Base-by-base conservation (phyloP, 805 yeast species). In the Yamadazyma laniorum region DNA sequence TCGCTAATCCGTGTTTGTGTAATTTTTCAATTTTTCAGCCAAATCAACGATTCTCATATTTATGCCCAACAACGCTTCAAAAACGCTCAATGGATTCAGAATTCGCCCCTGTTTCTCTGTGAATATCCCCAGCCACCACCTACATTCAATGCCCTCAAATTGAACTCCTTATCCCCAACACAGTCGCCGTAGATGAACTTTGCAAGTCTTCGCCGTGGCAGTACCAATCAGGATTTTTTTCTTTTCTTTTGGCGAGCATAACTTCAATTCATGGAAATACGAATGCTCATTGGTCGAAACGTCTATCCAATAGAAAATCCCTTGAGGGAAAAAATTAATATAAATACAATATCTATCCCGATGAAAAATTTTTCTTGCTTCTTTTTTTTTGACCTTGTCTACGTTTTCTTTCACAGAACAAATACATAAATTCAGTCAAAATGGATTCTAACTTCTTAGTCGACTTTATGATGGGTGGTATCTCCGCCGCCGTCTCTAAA, bases 401-500 rank as follows among this genome's bases (percentile, higher is more conserved):
- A 40, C 26, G 25, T 37, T 36, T 33, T 31, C 32, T 41, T 38
- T 35, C 33, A 32, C 12, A 38, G 16, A 38, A 32, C 30, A 28
- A 32, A 32, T 25, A 44, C 17, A 32, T 40, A 40, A n/a, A n/a
- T n/a, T n/a, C n/a, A n/a, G 30, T 37, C 34, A 43, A 35, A 28
- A 43, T 43, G 47, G 50, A 46, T 43, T 31, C 36, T 29, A 33
- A 37, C 29, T 47, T 47, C 43, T 44, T 43, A 19, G 37, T 47
- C 40, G 50, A 47, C 31, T 47, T 47, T 36, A 37, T 47, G 45
- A 88, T 90, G 96, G 96, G 96, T 75, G 96, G 96, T 88, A 95
- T 89, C 58, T 88, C 96, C 75, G 96, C 96, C 75, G 96, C 96
- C 63, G 90, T 89, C 75, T 85, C 96, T 57, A 89, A 89, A 82